Conservation (phyloP, 495 filamentous ascomycete genomes). For the Cryomyces minteri region DNA sequence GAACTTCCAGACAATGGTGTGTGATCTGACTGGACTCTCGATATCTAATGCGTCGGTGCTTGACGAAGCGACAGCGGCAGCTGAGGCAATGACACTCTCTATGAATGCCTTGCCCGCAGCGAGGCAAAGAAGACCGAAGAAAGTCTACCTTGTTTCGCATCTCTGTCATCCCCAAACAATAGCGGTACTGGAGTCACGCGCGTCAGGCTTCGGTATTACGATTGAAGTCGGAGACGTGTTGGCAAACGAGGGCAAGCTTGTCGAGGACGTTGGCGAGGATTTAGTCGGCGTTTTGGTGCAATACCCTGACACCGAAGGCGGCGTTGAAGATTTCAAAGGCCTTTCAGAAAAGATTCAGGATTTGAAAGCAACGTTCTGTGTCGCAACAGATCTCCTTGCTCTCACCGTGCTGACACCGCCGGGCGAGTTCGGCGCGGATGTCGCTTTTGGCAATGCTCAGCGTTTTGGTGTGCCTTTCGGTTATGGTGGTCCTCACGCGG, state of each 20-base stretch:
- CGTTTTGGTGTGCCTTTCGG: constrained; percentile 87
- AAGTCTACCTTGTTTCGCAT: constrained; percentile 69
- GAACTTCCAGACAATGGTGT: constrained; percentile 92
- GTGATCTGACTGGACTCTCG: constrained; percentile 73
- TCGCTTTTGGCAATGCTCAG: constrained; percentile 94
- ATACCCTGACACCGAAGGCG: constrained; percentile 84
- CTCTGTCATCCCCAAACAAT: constrained; percentile 81
- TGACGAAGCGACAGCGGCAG: constrained; percentile 86
- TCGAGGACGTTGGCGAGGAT: constrained; percentile 63
- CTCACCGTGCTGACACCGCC: constrained; percentile 81
- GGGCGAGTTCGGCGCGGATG: constrained; percentile 91
- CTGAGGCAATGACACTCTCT: constrained; percentile 95
- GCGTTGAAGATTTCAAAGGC: constrained; percentile 52
- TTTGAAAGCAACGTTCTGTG: constrained; percentile 65
- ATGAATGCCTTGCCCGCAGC: constrained; percentile 53
- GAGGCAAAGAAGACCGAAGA: constrained; percentile 55
- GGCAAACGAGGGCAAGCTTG: constrained; percentile 35
- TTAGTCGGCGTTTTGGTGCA: constrained; percentile 84
- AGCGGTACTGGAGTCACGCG: constrained; percentile 68
- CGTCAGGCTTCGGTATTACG: constrained; percentile 84
- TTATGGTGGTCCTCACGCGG: constrained; percentile 88
- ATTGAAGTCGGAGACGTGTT: constrained; percentile 56
- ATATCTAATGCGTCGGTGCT: constrained; percentile 90
- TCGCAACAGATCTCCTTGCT: constrained; percentile 82
- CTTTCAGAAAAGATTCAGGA: constrained; percentile 65